A percentile compares a stretch with the other conserved stretches of the same genome.
Evolutionary conservation across 257 asterid genomes (phyloP).

Genomic region (Solanum paucissectum): DNA sequence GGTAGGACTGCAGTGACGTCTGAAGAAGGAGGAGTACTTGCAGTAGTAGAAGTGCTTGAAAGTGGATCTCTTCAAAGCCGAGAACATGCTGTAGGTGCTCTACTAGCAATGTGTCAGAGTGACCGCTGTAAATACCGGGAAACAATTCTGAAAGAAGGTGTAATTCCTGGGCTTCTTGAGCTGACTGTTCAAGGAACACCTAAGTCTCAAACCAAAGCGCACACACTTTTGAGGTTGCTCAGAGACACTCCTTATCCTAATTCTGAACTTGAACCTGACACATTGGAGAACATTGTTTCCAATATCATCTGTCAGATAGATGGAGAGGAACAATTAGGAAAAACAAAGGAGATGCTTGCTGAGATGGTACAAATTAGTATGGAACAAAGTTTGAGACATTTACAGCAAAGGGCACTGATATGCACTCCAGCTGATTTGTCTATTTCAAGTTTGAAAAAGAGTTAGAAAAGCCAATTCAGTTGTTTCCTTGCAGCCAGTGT

Average conservation of each 20-base stretch:
- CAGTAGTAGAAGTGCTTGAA: conserved; percentile 86
- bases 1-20: conserved; percentile 54
- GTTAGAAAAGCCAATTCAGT: not conserved
- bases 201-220: conserved; percentile 66
- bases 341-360: conserved; percentile 81
- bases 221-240: conserved; percentile 46
- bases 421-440: conserved; percentile 58
- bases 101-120: conserved; percentile 64
- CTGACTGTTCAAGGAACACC: conserved; percentile 83
- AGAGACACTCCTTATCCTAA: conserved; percentile 76
- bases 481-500: not conserved
- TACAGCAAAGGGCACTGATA: conserved; percentile 64
- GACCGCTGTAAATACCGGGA: conserved; percentile 69
- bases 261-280: conserved; percentile 60
- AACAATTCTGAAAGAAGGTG: conserved; percentile 84
- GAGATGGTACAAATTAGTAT: conserved; percentile 97
- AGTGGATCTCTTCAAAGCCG: conserved; percentile 71
- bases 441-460: conserved; percentile 15
- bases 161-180: conserved; percentile 89
- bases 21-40: conserved; percentile 88
- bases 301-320: conserved; percentile 67
- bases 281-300: conserved; percentile 66
- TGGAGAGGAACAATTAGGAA: conserved; percentile 64
- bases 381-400: conserved; percentile 87
- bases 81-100: conserved; percentile 87